Evolutionary conservation across 352 stramenopile genomes (phyloP), one percentile per base, ranked within the genome.

Genomic region (Globisporangium recalcitrans): DNA sequence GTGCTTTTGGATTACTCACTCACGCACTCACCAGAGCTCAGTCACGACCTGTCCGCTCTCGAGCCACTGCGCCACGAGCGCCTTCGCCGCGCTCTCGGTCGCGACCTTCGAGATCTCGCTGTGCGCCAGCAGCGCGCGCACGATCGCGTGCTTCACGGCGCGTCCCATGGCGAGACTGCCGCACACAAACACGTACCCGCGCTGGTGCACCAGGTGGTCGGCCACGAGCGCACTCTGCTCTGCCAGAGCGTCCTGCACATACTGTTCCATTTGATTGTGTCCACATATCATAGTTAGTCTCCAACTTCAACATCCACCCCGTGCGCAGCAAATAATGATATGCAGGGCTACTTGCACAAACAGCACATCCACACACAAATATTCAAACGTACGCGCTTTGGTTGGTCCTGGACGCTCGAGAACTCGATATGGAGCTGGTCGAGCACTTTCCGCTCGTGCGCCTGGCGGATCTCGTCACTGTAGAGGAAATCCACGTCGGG

Each of bases 91-190:
- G 51, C 68, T 56, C 61, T 83, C 70, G 10, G 56, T 73, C 31
- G 54, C n/a, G 29, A 75, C 51, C 47, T 64, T 47, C 24, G 62
- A 81, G 54, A 69, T 64, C n/a, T 73, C 58, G 0, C 66, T 64
- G 63, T 90, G 82, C 48, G 65, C 58, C 21, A 74, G 53, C 34
- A 93, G 66, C 48, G 79, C 80, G 7, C 66, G 8, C 2, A 76
- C 70, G 26, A 95, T 78, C 14, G 74, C 72, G 9, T 75, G 77
- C 74, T 91, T 93, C 58, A 88, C 82, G 11, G 81, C 81, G 21
- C 81, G 80, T 6, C 86, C 84, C 83, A 95, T 92, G 22, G 70
- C 74, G 31, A 88, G 68, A 55, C 84, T 90, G n/a, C 86, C 86
- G 27, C 86, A 95, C 27, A 95, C 66, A 57, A 78, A 95, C 27